phyloP scores from a whole-genome alignment of 1,284 basidiomycete genomes.

The Marasmius fiardii region DNA sequence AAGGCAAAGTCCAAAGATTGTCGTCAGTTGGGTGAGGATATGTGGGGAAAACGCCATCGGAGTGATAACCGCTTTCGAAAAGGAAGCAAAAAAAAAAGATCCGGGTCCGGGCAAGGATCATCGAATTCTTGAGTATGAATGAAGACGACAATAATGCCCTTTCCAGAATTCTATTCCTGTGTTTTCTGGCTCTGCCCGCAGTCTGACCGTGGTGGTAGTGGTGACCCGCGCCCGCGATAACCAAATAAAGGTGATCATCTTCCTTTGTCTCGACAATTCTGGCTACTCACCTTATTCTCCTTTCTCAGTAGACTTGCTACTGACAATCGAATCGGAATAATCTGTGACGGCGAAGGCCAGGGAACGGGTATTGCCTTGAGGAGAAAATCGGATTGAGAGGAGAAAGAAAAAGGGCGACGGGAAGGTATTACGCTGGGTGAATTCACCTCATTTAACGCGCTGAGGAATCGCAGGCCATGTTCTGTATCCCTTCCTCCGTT shows the following conservation, averaged over 20 bases:
- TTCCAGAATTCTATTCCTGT: neutral
- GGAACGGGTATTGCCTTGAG: neutral
- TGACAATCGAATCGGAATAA: neutral
- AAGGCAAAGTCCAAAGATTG: neutral
- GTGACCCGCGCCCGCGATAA: neutral
- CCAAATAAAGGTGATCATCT: slow-evolving; percentile 2
- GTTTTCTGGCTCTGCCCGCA: neutral
- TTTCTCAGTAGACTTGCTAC: neutral
- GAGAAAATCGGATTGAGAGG: neutral
- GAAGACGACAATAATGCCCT: slow-evolving; percentile 1
- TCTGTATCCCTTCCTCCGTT: neutral
- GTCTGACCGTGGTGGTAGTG: neutral
- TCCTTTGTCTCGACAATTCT: neutral
- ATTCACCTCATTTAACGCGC: neutral
- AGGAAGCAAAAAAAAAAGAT: neutral
- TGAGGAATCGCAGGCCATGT: neutral
- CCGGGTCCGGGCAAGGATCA: neutral
- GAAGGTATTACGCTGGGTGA: neutral
- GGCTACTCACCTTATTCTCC: neutral
- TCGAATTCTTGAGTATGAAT: too few relatives aligned
- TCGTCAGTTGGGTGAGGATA: neutral
- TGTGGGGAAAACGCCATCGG: neutral
- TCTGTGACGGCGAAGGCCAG: neutral
- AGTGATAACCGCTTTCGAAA: neutral
- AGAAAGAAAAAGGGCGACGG: neutral